These are phyloP conservation scores for Rhodotorula sp. DNA, from an alignment of 1,284 basidiomycete species.

Conservation along the genomic window DNA sequence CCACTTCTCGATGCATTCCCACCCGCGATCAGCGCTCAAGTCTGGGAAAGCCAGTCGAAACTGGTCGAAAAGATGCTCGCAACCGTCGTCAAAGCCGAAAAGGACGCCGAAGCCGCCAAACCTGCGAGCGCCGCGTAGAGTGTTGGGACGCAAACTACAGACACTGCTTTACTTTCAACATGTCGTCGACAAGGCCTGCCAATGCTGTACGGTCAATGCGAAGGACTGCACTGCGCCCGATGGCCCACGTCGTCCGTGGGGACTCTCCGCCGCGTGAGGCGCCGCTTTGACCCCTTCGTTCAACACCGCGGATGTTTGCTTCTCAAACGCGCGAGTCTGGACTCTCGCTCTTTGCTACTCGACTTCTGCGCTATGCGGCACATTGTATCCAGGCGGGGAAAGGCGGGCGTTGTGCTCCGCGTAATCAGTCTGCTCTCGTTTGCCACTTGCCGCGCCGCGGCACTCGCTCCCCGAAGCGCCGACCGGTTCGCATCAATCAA, in stretches of 20 bases:
- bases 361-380: too few species aligned
- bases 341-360: neutral
- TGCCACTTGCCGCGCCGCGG: neutral
- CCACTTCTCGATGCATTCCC: constrained; percentile 12
- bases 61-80: constrained; percentile 15
- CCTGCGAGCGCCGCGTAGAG: neutral
- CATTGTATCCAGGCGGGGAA: too few species aligned
- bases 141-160: neutral
- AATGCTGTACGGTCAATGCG: neutral
- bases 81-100: constrained; percentile 2
- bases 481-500: neutral
- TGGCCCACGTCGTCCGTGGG: neutral
- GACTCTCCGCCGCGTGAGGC: too few species aligned
- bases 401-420: neutral
- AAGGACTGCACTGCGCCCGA: neutral
- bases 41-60: constrained; percentile 16
- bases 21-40: neutral
- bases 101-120: constrained; percentile 6
- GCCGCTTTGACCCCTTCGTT: neutral
- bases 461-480: neutral
- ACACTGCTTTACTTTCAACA: neutral
- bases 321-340: neutral
- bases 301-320: neutral
- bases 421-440: neutral
- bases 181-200: neutral